Evolutionary conservation across 1,284 basidiomycete genomes (phyloP), one percentile per base, ranked within the genome.

Genomic region (Leucoagaricus sp.): DNA sequence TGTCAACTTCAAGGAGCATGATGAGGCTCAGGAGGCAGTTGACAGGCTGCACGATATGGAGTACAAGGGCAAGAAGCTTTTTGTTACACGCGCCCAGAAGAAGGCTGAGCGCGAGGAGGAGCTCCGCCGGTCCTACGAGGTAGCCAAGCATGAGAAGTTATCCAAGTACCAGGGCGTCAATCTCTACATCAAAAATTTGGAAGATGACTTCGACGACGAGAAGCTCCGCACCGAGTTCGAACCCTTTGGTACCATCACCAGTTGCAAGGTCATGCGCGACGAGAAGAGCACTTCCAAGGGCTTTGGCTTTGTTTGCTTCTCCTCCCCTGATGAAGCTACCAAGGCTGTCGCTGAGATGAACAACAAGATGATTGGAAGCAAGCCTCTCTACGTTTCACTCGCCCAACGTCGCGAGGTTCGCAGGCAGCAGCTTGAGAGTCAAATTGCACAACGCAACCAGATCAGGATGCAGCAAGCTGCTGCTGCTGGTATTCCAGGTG

Each of bases 311-410:
- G 97, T 99, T 64, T 99, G 97, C 80, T 99, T 96, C 83, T 94
- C 94, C 44, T 91, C 94, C 58, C 96, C 97, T 53, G 97, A 99
- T 67, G 97, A 99, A 79, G 96, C 97, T 49, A 98, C 95, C 72
- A 99, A 98, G 82, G 97, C 97, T 60, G 96, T 99, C 63, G 93
- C 94, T 55, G 97, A 99, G 81, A 98, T 99, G 96, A 99, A 99
- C 85, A 98, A 98, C 85, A 98, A 98, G 83, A 99, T 99, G 92
- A 94, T 99, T 70, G 96, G 96, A 64, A 87, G 91, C 69, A 99
- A 99, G 79, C 97, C 97, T 53, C 87, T 99, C 67, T 99, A 99
- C 74, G 97, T 99, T 70, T 96, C 96, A 53, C 88, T 98, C 60
- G 97, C 97, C 65, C 97, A 99, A 76, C 94, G 96, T 67, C 96